Conservation (phyloP, 192 early-diverging fungal species). For the Backusella liffmaniae region DNA sequence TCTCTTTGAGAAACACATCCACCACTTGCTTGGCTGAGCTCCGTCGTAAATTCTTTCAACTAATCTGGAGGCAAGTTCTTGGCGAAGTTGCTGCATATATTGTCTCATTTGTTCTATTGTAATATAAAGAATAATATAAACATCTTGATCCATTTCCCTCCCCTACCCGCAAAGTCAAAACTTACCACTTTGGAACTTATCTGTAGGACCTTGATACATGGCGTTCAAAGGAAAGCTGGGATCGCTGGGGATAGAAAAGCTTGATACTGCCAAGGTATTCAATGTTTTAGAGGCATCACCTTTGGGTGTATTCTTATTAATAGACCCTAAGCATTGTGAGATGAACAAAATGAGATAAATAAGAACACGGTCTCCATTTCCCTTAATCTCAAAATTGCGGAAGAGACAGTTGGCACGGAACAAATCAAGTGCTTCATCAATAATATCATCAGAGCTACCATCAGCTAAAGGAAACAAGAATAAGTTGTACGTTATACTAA, state of each 20-base stretch:
- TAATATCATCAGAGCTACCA: slow-evolving; percentile 70
- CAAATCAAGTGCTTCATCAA: slow-evolving; percentile 92
- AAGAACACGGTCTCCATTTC: slow-evolving; percentile 85
- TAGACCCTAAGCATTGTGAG: slow-evolving; percentile 73
- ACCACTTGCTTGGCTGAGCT: slow-evolving; percentile 95
- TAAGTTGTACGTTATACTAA: neutral
- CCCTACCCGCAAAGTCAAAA: neutral
- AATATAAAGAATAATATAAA: neutral
- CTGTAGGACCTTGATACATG: slow-evolving; percentile 74
- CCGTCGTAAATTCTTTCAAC: slow-evolving; percentile 76
- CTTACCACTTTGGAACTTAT: slow-evolving; percentile 73
- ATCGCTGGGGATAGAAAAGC: slow-evolving; percentile 94
- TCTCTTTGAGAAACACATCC: slow-evolving; percentile 98
- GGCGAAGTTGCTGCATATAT: slow-evolving; percentile 88
- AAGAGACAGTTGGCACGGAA: slow-evolving; percentile 98
- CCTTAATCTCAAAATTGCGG: slow-evolving; percentile 99
- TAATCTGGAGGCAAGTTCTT: slow-evolving; percentile 81
- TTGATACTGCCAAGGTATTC: slow-evolving; percentile 82
- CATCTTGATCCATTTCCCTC: neutral
- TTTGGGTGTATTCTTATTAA: slow-evolving; percentile 50
- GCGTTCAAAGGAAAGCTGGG: slow-evolving; percentile 89
- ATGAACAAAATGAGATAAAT: slow-evolving; percentile 95
- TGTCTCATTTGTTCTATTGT: slow-evolving; percentile 72
- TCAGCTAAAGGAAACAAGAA: slow-evolving; percentile 45
- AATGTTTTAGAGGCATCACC: slow-evolving; percentile 80